These are phyloP conservation scores for Saccharomycopsis guyanensis DNA, from an alignment of 805 yeast genomes.

Conservation along the genomic window DNA sequence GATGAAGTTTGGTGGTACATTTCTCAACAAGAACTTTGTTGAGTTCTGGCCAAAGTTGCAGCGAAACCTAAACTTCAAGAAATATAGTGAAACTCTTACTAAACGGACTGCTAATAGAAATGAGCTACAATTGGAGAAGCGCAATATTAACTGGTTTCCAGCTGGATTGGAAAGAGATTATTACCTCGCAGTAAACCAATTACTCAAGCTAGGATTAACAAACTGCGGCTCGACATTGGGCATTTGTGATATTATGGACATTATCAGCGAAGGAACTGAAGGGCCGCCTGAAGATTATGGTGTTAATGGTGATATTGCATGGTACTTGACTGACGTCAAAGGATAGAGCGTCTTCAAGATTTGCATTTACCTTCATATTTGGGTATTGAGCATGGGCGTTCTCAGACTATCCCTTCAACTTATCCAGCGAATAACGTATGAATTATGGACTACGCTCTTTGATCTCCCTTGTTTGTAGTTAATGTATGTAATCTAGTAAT, in stretches of 20 bases:
- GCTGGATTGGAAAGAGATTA: slow-evolving; percentile 13
- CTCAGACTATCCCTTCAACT: too few relatives aligned
- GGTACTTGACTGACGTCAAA: slow-evolving; percentile 12
- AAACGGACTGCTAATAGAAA: neutral
- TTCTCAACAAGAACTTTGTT: slow-evolving; percentile 38
- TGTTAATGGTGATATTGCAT: slow-evolving; percentile 10
- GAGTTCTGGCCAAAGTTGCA: slow-evolving; percentile 36
- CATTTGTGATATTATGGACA: neutral
- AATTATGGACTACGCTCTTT: too few relatives aligned
- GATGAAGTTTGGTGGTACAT: slow-evolving; percentile 36
- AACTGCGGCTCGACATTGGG: slow-evolving; percentile 7
- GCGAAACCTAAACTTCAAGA: slow-evolving; percentile 6
- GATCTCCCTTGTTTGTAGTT: too few relatives aligned
- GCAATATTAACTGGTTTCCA: slow-evolving; percentile 1
- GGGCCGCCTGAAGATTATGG: slow-evolving; percentile 6
- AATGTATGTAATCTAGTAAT: too few relatives aligned
- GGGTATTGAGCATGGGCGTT: too few relatives aligned
- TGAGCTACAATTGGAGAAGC: slow-evolving; percentile 4
- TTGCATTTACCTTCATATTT: too few relatives aligned
- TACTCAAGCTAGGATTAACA: slow-evolving; percentile 6
- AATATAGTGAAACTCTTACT: slow-evolving; percentile 1
- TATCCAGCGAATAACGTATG: too few relatives aligned
- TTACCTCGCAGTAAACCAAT: slow-evolving; percentile 9
- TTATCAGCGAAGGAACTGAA: slow-evolving; percentile 1
- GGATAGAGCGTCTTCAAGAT: too few relatives aligned